Evolutionary conservation across 2,329 filamentous ascomycete species (phyloP).

Genomic region (Botrytis hyacinthi): DNA sequence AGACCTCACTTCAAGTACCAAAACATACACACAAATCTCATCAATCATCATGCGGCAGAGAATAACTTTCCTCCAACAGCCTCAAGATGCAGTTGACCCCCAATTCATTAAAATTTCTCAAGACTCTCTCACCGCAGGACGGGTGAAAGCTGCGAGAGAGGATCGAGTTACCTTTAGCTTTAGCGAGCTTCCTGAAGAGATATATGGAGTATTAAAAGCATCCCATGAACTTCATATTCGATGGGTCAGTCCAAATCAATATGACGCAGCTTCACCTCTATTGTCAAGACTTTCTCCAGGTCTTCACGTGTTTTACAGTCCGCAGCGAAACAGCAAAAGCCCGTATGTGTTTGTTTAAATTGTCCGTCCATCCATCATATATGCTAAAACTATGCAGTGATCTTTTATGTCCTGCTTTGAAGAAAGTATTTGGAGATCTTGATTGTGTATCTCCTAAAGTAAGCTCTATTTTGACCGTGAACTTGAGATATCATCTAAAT

Average conservation of each 20-base stretch:
- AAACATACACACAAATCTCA: not conserved
- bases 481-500: slow-evolving; percentile 17
- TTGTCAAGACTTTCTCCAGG: slow-evolving; percentile 74
- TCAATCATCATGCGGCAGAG: slow-evolving; percentile 64
- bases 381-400: slow-evolving; percentile 39
- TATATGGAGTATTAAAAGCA: slow-evolving; percentile 60
- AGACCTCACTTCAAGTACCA: not conserved
- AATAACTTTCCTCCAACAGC: slow-evolving; percentile 73
- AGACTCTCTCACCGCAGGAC: slow-evolving; percentile 54
- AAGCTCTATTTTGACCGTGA: slow-evolving; percentile 22
- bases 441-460: slow-evolving; percentile 55
- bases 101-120: slow-evolving; percentile 57
- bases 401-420: slow-evolving; percentile 57
- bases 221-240: slow-evolving; percentile 74
- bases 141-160: slow-evolving; percentile 69
- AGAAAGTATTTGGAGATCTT: slow-evolving; percentile 54
- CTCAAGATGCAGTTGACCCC: slow-evolving; percentile 64
- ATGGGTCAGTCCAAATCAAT: slow-evolving; percentile 64
- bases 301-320: slow-evolving; percentile 69
- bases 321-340: slow-evolving; percentile 21
- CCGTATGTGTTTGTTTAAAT: slow-evolving; percentile 20
- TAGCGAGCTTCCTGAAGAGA: slow-evolving; percentile 68
- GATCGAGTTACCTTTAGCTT: slow-evolving; percentile 73
- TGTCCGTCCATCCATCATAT: not conserved
- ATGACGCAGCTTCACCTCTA: slow-evolving; percentile 66